A percentile compares a stretch with the other conserved stretches of the same genome.
These are phyloP conservation scores for Dryas drummondii DNA, from an alignment of 306 rosid genomes.

Conservation along the genomic window DNA sequence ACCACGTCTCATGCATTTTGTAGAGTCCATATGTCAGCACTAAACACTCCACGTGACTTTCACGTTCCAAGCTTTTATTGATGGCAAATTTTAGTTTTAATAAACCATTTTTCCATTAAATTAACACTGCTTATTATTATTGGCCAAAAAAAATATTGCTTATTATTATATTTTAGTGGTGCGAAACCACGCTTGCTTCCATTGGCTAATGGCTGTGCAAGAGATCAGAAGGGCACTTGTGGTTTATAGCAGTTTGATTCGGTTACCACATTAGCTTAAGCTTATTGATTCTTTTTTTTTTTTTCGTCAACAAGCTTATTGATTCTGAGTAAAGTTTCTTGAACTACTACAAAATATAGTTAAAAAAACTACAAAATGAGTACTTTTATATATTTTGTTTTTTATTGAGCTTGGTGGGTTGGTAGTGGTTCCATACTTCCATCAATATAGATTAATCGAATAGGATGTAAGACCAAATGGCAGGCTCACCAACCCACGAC, in stretches of 20 bases:
- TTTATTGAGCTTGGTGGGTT: constrained; percentile 10
- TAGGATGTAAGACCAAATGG: constrained; percentile 6
- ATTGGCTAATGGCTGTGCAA: background rate
- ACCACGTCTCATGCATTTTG: background rate
- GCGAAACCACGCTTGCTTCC: background rate
- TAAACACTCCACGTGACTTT: constrained; percentile 6
- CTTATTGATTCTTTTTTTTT: background rate
- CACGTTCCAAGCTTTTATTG: background rate
- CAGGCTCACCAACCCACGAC: constrained; percentile 12
- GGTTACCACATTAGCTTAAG: background rate
- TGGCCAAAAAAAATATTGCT: too few species aligned
- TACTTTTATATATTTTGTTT: background rate
- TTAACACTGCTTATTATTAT: background rate
- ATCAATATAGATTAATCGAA: background rate
- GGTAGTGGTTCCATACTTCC: background rate
- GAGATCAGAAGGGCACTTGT: background rate
- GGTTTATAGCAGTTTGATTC: background rate
- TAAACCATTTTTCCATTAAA: background rate
- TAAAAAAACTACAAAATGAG: too few species aligned
- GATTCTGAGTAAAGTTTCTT: too few species aligned
- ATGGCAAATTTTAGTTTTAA: background rate
- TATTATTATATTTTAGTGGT: background rate
- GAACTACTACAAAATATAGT: too few species aligned
- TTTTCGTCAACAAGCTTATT: too few species aligned
- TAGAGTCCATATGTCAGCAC: background rate